phyloP scores from a whole-genome alignment of 495 filamentous ascomycete genomes.

The Penicillium coprophilum region DNA sequence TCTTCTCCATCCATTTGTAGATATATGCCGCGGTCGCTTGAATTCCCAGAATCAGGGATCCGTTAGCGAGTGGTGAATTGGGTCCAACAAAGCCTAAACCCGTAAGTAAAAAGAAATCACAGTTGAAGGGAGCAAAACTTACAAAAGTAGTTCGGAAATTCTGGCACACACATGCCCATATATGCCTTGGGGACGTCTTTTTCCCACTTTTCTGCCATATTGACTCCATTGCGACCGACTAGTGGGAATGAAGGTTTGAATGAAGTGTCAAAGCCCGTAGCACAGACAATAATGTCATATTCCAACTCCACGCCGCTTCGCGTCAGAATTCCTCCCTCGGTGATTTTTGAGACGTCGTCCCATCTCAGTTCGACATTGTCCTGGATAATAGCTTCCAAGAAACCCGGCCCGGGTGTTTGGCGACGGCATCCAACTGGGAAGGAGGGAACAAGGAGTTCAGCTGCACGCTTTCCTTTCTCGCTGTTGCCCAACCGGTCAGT shows the following conservation, averaged over 20 bases:
- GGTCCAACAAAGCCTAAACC: conserved; percentile 50
- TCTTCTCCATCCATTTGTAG: conserved; percentile 3
- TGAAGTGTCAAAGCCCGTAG: conserved; percentile 48
- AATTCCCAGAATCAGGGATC: conserved; percentile 3
- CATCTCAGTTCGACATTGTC: conserved; percentile 51
- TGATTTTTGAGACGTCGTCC: conserved; percentile 48
- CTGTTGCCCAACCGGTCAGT: background rate
- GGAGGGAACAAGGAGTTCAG: conserved; percentile 38
- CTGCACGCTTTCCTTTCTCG: conserved; percentile 10
- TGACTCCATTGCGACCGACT: conserved; percentile 31
- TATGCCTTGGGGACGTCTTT: conserved; percentile 30
- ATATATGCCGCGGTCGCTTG: conserved; percentile 2
- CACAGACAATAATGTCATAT: conserved; percentile 49
- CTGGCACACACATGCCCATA: conserved; percentile 32
- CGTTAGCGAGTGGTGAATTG: conserved; percentile 39
- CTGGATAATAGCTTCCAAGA: conserved; percentile 36
- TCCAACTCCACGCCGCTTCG: conserved; percentile 20
- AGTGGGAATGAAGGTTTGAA: conserved; percentile 34
- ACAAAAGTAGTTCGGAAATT: conserved; percentile 46
- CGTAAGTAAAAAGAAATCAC: background rate
- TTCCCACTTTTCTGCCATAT: conserved; percentile 21
- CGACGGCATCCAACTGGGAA: conserved; percentile 27
- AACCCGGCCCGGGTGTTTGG: conserved; percentile 41
- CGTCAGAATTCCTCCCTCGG: conserved; percentile 44
- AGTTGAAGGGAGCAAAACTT: background rate